Evolutionary conservation across 2,329 filamentous ascomycete genomes (phyloP), one percentile per base, ranked within the genome.

Genomic region (Drechslerella coelobrocha): DNA sequence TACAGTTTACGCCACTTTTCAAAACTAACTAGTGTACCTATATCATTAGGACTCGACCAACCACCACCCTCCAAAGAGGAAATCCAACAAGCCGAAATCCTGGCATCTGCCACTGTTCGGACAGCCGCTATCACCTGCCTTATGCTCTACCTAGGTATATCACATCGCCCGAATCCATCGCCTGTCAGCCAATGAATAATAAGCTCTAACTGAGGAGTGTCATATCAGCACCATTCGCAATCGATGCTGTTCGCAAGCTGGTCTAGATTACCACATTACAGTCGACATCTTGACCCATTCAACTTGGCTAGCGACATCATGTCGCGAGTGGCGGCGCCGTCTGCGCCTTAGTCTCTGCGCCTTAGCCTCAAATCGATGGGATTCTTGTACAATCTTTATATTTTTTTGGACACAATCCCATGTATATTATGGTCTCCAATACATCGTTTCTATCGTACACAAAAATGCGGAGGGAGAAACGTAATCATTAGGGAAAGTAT

Each of bases 121-220:
- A 84, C 83, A 76, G 88, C 88, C 72, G 78, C 88, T 61, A 83
- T 85, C 39, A 86, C 86, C 14, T 87, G 87, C 73, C 82, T 88
- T 39, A 79, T 89, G 53, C 83, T 94, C 52, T 93, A 93, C 78
- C 81, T 94, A 71, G 91, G 90, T 94, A 86, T 63, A 89, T 78
- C 7, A n/a, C 9, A 23, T 3, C 10, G n/a, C n/a, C n/a, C n/a
- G n/a, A 39, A 39, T 14, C 3, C 34, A 39, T 39, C 34, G 5
- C 34, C 12, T 12, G 45, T 19, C 19, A 7, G 17, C 17, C 1
- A 6, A 24, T 41, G 55, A 23, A 21, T 34, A 5, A 45, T 14
- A 21, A 17, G 12, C 29, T 29, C 37, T 5, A 17, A 3, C 14
- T 59, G 6, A 26, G 21, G 12, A 4, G 1, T 26, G 39, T n/a